Conservation (phyloP, 2,329 filamentous ascomycete genomes). For the Chrysoporthe puriensis region DNA sequence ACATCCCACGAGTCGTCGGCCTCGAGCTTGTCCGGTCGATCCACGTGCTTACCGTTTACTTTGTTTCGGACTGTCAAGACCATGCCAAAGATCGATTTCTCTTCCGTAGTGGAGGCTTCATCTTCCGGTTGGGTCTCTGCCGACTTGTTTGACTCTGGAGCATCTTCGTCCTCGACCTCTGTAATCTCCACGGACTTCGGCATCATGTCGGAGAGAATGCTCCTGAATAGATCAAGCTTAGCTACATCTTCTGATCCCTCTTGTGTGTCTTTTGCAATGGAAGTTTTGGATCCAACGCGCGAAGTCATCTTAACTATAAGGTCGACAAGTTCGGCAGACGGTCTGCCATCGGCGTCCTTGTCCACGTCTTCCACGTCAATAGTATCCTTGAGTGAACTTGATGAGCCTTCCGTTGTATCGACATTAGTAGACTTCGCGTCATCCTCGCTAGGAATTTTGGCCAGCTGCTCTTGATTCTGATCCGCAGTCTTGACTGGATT, state of each 20-base stretch:
- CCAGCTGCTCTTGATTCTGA: neutral
- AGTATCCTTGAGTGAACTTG: neutral
- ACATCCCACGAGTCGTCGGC: slow-evolving; percentile 64
- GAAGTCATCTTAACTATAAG: slow-evolving; percentile 57
- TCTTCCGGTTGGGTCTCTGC: neutral
- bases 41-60: slow-evolving; percentile 67
- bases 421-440: neutral
- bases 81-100: slow-evolving; percentile 62
- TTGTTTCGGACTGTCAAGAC: slow-evolving; percentile 73
- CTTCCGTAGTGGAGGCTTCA: slow-evolving; percentile 19
- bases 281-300: slow-evolving; percentile 43
- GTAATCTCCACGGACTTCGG: slow-evolving; percentile 38
- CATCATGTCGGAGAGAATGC: slow-evolving; percentile 54
- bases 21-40: slow-evolving; percentile 59
- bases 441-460: neutral
- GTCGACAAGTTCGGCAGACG: slow-evolving; percentile 44
- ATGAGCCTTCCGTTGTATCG: neutral
- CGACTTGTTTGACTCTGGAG: neutral
- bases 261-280: slow-evolving; percentile 32
- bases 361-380: slow-evolving; percentile 13
- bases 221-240: slow-evolving; percentile 54
- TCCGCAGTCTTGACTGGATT: neutral
- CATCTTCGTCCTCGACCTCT: slow-evolving; percentile 8
- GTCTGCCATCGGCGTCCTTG: slow-evolving; percentile 21
- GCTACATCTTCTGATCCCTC: slow-evolving; percentile 36